phyloP scores from a whole-genome alignment of 768 basidiomycete species.

The Leccinum pellstonianum region DNA sequence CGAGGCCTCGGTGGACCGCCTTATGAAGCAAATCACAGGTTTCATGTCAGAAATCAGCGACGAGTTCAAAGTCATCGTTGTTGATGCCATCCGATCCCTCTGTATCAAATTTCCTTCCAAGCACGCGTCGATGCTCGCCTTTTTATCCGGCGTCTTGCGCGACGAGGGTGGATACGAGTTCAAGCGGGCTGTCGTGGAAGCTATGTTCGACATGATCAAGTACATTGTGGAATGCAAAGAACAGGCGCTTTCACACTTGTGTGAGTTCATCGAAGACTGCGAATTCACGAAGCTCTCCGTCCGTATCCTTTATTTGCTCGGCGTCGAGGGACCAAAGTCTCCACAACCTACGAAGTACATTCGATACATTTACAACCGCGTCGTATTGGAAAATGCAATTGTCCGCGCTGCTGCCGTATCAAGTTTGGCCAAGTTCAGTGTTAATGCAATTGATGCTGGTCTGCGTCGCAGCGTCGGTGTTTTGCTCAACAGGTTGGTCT shows the following conservation, averaged over 20 bases:
- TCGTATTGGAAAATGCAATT: constrained; percentile 96
- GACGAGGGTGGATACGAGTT: constrained; percentile 99
- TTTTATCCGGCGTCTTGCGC: constrained; percentile 93
- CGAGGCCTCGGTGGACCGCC: constrained; percentile 96
- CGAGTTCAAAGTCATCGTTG: constrained; percentile 99
- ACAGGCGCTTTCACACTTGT: constrained; percentile 94
- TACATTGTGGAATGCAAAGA: constrained; percentile 95
- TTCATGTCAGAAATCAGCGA: constrained; percentile 99
- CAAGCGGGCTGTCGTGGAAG: constrained; percentile 98
- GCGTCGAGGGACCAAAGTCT: constrained; percentile 93
- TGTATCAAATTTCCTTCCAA: constrained; percentile 99
- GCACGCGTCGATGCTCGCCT: constrained; percentile 94
- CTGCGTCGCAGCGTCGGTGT: constrained; percentile 87
- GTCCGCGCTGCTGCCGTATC: constrained; percentile 96
- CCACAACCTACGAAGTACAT: constrained; percentile 98
- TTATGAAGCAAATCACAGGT: constrained; percentile 98
- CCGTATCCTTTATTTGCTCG: constrained; percentile 91
- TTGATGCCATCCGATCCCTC: constrained; percentile 95
- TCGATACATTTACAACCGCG: constrained; percentile 99
- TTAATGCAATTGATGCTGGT: constrained; percentile 75
- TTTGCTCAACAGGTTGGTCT: constrained; percentile 71
- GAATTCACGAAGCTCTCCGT: constrained; percentile 99
- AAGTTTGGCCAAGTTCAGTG: constrained; percentile 94
- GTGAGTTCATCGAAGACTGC: constrained; percentile 99
- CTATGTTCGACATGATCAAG: constrained; percentile 99